Evolutionary conservation across 371 early-diverging fungal species (phyloP).

Genomic region (Circinella umbellata): DNA sequence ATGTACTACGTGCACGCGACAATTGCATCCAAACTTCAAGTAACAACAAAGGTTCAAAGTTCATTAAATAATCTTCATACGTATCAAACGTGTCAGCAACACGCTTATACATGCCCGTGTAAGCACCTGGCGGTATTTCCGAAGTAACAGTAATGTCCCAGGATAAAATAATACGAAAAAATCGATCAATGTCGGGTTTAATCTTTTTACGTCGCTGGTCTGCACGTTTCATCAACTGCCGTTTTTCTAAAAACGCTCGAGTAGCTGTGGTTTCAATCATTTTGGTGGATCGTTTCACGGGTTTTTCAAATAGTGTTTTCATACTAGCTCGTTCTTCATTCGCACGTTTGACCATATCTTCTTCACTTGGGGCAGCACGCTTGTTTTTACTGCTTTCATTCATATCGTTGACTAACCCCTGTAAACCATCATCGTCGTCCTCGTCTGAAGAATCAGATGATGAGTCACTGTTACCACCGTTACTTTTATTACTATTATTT

Average conservation of each 20-base stretch:
- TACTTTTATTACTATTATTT: neutral
- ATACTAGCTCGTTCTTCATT: conserved; percentile 39
- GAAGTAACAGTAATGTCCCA: conserved; percentile 56
- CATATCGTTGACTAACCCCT: conserved; percentile 34
- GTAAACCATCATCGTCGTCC: conserved; percentile 23
- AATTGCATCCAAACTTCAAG: conserved; percentile 90
- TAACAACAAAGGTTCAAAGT: conserved; percentile 84
- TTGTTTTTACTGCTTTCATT: conserved; percentile 12
- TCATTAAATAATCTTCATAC: conserved; percentile 62
- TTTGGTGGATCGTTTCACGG: conserved; percentile 36
- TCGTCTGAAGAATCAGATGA: conserved; percentile 41
- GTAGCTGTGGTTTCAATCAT: conserved; percentile 37
- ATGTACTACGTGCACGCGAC: conserved; percentile 71
- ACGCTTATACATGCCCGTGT: conserved; percentile 23
- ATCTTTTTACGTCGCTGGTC: conserved; percentile 47
- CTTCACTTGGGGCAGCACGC: conserved; percentile 12
- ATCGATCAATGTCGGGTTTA: conserved; percentile 48
- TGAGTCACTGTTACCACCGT: conserved; percentile 10
- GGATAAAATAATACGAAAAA: conserved; percentile 55
- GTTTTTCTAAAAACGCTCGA: conserved; percentile 18
- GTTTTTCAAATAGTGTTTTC: conserved; percentile 37
- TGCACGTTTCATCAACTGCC: conserved; percentile 22
- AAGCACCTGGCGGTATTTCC: conserved; percentile 50
- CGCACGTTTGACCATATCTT: too few species aligned
- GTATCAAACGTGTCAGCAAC: conserved; percentile 67